These are phyloP conservation scores for Coemansia sp. DNA, from an alignment of 192 early-diverging fungal genomes.

Conservation along the genomic window DNA sequence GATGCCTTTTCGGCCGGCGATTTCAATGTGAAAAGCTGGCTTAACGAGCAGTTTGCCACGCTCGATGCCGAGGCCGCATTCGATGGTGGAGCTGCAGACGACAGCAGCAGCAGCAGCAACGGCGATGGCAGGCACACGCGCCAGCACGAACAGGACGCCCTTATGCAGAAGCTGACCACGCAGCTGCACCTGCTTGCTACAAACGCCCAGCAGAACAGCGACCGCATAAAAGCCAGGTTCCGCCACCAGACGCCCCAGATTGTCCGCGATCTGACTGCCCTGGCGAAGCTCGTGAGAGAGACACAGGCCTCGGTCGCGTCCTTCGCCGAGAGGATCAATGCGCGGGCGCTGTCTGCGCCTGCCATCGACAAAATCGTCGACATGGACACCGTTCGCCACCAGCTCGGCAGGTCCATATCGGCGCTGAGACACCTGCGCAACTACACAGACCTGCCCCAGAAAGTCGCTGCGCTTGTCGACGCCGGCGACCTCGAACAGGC, in stretches of 20 bases:
- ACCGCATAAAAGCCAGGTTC: slow-evolving; percentile 47
- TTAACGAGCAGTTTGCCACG: slow-evolving; percentile 39
- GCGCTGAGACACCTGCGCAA: slow-evolving; percentile 35
- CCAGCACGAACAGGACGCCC: slow-evolving; percentile 7
- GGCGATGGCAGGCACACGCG: background rate
- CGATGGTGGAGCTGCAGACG: background rate
- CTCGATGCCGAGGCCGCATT: slow-evolving; percentile 8
- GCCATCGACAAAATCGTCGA: slow-evolving; percentile 26
- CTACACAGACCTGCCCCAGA: slow-evolving; percentile 39
- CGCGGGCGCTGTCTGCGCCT: slow-evolving; percentile 15
- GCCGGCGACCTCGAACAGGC: slow-evolving; percentile 29
- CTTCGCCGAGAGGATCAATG: slow-evolving; percentile 16
- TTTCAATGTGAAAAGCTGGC: slow-evolving; percentile 42
- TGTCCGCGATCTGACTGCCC: slow-evolving; percentile 32
- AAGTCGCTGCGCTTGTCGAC: slow-evolving; percentile 24
- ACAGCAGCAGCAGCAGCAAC: background rate
- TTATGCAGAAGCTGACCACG: slow-evolving; percentile 36
- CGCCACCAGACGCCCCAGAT: slow-evolving; percentile 42
- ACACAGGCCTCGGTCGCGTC: slow-evolving; percentile 22
- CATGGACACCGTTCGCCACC: slow-evolving; percentile 19
- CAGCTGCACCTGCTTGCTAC: slow-evolving; percentile 49
- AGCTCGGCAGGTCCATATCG: slow-evolving; percentile 19
- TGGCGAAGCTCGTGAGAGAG: slow-evolving; percentile 26
- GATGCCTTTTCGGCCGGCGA: slow-evolving; percentile 32
- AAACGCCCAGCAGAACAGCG: slow-evolving; percentile 43